phyloP scores from a whole-genome alignment of 2,329 filamentous ascomycete species.

The Sphaerulina musiva region DNA sequence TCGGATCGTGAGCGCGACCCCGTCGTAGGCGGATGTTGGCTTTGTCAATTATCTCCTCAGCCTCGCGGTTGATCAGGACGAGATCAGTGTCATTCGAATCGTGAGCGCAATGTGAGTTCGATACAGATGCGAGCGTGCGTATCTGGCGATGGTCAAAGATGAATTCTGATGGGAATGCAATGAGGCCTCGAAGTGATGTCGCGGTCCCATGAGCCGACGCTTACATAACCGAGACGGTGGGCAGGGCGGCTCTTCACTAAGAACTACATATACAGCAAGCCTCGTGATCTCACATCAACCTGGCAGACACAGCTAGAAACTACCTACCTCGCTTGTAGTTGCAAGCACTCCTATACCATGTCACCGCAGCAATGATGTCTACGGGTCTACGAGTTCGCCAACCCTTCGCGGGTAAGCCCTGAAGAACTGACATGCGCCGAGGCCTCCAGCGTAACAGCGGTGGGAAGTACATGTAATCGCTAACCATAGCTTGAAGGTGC shows the following conservation, averaged over 20 bases:
- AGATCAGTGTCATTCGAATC: slow-evolving; percentile 22
- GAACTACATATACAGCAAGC: too few species aligned
- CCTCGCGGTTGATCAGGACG: neutral
- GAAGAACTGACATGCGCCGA: neutral
- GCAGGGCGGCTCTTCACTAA: too few species aligned
- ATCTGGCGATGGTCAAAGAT: neutral
- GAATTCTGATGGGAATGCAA: neutral
- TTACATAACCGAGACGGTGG: too few species aligned
- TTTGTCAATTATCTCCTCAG: neutral
- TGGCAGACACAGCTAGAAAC: neutral
- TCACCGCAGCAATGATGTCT: slow-evolving; percentile 29
- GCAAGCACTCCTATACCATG: neutral
- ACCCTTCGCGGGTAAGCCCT: slow-evolving; percentile 71
- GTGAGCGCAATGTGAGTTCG: slow-evolving; percentile 17
- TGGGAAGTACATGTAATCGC: neutral
- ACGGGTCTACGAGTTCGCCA: slow-evolving; percentile 67
- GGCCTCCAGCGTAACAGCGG: neutral
- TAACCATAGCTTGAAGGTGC: slow-evolving; percentile 31
- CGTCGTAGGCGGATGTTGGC: neutral
- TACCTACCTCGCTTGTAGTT: too few species aligned
- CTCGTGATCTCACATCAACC: neutral
- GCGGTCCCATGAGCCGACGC: neutral
- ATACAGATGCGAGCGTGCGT: slow-evolving; percentile 6
- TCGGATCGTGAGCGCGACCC: neutral
- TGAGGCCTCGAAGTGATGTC: neutral